These are phyloP conservation scores for Erythrophleum ivorense DNA, from an alignment of 331 rosid genomes.

Conservation along the genomic window DNA sequence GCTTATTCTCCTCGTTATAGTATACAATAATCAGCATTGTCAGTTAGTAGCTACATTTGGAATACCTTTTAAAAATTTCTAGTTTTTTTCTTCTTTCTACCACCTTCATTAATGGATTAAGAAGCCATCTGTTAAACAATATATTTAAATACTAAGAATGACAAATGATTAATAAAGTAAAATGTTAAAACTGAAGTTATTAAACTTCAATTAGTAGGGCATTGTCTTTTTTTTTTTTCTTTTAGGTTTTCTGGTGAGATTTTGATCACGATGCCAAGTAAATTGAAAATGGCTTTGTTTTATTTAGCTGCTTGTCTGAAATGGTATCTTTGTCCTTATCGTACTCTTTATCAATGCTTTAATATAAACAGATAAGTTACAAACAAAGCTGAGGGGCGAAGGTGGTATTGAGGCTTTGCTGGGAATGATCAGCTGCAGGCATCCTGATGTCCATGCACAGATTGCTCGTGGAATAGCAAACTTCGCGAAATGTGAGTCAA, in stretches of 20 bases:
- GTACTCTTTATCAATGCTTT: slow-evolving; percentile 4
- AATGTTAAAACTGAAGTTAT: neutral
- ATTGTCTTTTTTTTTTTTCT: too few relatives aligned
- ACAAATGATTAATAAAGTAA: slow-evolving; percentile 7
- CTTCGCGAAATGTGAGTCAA: slow-evolving; percentile 93
- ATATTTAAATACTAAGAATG: slow-evolving; percentile 32
- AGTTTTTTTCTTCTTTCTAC: neutral
- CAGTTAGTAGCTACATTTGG: neutral
- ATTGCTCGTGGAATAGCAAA: slow-evolving; percentile 99
- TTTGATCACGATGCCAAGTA: neutral
- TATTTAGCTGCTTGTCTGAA: neutral
- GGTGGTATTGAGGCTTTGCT: slow-evolving; percentile 92
- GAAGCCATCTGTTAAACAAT: slow-evolving; percentile 14
- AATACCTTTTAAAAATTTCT: neutral
- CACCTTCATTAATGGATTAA: neutral
- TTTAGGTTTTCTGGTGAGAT: too few relatives aligned
- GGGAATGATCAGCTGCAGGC: slow-evolving; percentile 95
- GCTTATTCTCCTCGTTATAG: neutral
- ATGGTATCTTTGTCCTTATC: neutral
- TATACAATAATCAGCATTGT: neutral
- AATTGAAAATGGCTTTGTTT: neutral
- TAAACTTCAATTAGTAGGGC: too few relatives aligned
- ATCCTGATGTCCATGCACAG: slow-evolving; percentile 98
- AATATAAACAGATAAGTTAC: slow-evolving; percentile 70
- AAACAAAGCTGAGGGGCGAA: slow-evolving; percentile 76